A percentile compares a stretch with the other conserved stretches of the same genome.
phyloP scores from a whole-genome alignment of 2,329 filamentous ascomycete species.

The Arthrobotrys iridis region DNA sequence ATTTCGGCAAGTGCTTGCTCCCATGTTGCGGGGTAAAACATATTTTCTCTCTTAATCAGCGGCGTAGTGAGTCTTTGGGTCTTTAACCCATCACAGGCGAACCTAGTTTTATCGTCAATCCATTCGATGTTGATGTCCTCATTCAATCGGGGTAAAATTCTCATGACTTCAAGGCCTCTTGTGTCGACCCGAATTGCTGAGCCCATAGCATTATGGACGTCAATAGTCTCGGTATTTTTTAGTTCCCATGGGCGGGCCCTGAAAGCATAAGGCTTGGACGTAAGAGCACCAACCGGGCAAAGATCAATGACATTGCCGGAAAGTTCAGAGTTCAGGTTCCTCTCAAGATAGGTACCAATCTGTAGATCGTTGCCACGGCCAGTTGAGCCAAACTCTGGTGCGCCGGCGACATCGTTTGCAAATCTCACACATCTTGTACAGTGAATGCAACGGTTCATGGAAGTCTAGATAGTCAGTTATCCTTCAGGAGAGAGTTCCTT shows the following conservation, averaged over 20 bases:
- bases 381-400: constrained; percentile 91
- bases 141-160: constrained; percentile 88
- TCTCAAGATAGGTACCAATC: constrained; percentile 97
- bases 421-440: constrained; percentile 98
- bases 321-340: constrained; percentile 90
- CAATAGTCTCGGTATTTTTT: constrained; percentile 93
- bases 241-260: constrained; percentile 96
- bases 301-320: constrained; percentile 98
- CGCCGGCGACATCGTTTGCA: constrained; percentile 95
- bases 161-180: constrained; percentile 94
- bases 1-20: constrained; percentile 94
- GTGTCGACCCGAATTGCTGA: constrained; percentile 95
- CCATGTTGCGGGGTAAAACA: constrained; percentile 93
- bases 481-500: constrained; percentile 22
- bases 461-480: constrained; percentile 68
- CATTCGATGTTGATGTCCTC: constrained; percentile 99
- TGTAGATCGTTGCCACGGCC: constrained; percentile 97
- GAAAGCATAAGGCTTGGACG: constrained; percentile 98
- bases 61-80: constrained; percentile 95
- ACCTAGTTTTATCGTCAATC: constrained; percentile 98
- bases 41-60: constrained; percentile 84
- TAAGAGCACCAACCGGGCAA: constrained; percentile 94
- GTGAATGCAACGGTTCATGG: constrained; percentile 99
- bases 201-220: constrained; percentile 90
- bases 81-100: constrained; percentile 95